These are phyloP conservation scores for Stellera chamaejasme DNA, from an alignment of 345 rosid species.

Conservation along the genomic window DNA sequence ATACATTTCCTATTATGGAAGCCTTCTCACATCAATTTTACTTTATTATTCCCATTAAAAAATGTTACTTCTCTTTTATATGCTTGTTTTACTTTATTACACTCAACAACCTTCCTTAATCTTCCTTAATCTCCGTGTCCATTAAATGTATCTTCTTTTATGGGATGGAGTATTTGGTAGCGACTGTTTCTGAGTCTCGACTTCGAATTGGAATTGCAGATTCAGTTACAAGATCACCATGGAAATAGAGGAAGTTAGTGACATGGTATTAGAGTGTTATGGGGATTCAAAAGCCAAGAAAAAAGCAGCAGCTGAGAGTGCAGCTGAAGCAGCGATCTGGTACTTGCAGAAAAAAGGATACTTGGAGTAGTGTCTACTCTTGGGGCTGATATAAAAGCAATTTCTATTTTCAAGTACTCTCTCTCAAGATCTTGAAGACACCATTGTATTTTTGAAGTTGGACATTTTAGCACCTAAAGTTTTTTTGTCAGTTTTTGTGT, in stretches of 20 bases:
- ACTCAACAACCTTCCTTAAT: no score
- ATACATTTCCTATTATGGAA: background rate
- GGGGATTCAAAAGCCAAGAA: constrained; percentile 43
- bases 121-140: no score
- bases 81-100: background rate
- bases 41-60: constrained; percentile 5
- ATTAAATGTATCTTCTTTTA: no score
- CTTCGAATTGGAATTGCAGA: constrained; percentile 28
- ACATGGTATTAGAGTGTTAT: constrained; percentile 43
- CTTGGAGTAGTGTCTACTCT: constrained; percentile 8
- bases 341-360: constrained; percentile 46
- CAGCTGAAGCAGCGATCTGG: constrained; percentile 82
- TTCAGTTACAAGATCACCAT: constrained; percentile 54
- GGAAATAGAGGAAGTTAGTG: constrained; percentile 42
- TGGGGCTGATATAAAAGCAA: no score
- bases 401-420: no score
- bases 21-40: background rate
- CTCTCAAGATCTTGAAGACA: no score
- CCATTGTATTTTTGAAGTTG: no score
- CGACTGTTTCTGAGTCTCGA: background rate
- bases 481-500: no score
- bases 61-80: background rate
- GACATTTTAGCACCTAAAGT: no score
- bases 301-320: constrained; percentile 76
- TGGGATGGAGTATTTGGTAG: background rate